Conservation (phyloP, 257 asterid species). For the Solanum ossicruentum region DNA sequence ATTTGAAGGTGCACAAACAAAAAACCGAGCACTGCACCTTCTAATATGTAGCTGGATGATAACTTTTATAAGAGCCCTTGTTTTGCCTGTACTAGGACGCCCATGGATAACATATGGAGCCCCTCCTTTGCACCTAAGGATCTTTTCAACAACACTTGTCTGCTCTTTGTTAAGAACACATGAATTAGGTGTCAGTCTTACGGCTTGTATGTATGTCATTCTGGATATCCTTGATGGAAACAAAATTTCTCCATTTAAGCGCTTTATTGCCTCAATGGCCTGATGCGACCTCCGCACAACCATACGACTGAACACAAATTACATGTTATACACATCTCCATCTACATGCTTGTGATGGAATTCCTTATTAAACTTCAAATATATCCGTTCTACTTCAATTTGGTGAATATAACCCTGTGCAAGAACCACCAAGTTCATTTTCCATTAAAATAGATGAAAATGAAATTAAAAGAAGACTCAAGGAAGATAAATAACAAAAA, state of each 20-base stretch:
- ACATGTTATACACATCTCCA: slow-evolving; percentile 41
- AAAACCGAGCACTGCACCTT: slow-evolving; percentile 25
- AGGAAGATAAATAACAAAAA: neutral
- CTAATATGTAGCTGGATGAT: slow-evolving; percentile 50
- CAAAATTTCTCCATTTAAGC: slow-evolving; percentile 36
- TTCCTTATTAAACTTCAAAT: slow-evolving; percentile 36
- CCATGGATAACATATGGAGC: slow-evolving; percentile 84
- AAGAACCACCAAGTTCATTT: neutral
- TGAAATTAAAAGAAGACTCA: neutral
- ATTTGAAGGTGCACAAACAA: slow-evolving; percentile 94
- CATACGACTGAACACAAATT: slow-evolving; percentile 50
- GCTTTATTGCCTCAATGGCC: slow-evolving; percentile 64
- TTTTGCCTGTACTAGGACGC: slow-evolving; percentile 97
- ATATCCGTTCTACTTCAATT: slow-evolving; percentile 75
- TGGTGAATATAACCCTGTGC: slow-evolving; percentile 68
- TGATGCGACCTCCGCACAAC: slow-evolving; percentile 59
- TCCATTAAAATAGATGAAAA: neutral
- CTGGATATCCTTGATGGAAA: slow-evolving; percentile 38
- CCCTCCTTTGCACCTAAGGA: slow-evolving; percentile 55
- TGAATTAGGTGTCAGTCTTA: slow-evolving; percentile 38
- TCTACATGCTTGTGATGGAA: slow-evolving; percentile 49
- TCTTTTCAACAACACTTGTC: slow-evolving; percentile 46
- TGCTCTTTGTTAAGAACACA: slow-evolving; percentile 55
- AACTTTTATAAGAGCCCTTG: slow-evolving; percentile 71
- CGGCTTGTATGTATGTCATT: slow-evolving; percentile 11